phyloP scores from a whole-genome alignment of 495 filamentous ascomycete species.

The Evansstolkia leycettana region DNA sequence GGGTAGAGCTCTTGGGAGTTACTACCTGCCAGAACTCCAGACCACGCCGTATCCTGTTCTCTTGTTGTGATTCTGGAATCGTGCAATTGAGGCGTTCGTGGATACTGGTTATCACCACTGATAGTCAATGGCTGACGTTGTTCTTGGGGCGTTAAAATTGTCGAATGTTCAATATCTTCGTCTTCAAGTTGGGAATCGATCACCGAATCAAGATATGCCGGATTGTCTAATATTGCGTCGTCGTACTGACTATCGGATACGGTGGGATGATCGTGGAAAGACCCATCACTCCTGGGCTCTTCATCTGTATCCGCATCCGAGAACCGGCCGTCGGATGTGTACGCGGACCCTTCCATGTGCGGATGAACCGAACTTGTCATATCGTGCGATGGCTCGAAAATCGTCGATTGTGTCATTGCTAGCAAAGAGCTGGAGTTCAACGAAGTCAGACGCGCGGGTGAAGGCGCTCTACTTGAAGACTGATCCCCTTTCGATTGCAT shows the following conservation, averaged over 20 bases:
- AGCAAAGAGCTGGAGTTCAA: slow-evolving; percentile 16
- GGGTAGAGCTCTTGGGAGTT: not conserved
- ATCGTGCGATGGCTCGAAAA: slow-evolving; percentile 19
- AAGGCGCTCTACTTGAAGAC: slow-evolving; percentile 19
- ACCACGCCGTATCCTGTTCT: not conserved
- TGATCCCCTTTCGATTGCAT: slow-evolving; percentile 27
- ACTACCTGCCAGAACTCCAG: not conserved
- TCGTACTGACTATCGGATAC: slow-evolving; percentile 14
- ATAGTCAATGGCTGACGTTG: slow-evolving; percentile 1
- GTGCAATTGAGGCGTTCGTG: slow-evolving; percentile 4
- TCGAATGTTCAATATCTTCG: slow-evolving; percentile 19
- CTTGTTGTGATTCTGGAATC: not conserved
- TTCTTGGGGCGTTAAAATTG: slow-evolving; percentile 3
- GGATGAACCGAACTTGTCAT: not conserved
- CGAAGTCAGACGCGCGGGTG: slow-evolving; percentile 15
- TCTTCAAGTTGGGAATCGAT: slow-evolving; percentile 34
- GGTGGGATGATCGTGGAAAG: slow-evolving; percentile 18
- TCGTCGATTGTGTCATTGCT: slow-evolving; percentile 31
- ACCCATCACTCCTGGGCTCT: slow-evolving; percentile 14
- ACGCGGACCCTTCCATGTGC: slow-evolving; percentile 19
- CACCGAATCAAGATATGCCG: slow-evolving; percentile 36
- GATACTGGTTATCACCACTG: slow-evolving; percentile 8
- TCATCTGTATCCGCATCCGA: slow-evolving; percentile 31
- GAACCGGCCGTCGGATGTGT: slow-evolving; percentile 31
- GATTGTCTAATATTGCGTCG: slow-evolving; percentile 31